These are phyloP conservation scores for Rhynchospora breviuscula DNA, from an alignment of 176 grass and related monocot genomes.

Conservation along the genomic window DNA sequence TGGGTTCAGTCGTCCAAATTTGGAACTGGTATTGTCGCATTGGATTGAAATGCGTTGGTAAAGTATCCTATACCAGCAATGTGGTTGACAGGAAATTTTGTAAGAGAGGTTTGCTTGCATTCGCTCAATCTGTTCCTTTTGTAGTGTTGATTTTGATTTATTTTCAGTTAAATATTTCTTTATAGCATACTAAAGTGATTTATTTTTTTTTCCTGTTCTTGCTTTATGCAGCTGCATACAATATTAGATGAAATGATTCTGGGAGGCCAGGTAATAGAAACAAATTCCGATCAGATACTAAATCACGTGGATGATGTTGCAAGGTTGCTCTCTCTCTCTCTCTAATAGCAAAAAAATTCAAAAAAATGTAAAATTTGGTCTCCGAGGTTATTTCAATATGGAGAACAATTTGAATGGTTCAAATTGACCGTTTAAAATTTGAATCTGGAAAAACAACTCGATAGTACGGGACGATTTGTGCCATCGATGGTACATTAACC, in stretches of 20 bases:
- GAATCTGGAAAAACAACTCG: too few relatives aligned
- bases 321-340: constrained; percentile 32
- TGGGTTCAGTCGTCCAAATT: neutral
- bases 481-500: too few relatives aligned
- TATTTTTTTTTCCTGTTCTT: constrained; percentile 9
- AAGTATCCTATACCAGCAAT: neutral
- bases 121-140: too few relatives aligned
- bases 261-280: constrained; percentile 84
- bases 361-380: too few relatives aligned
- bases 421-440: too few relatives aligned
- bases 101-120: too few relatives aligned
- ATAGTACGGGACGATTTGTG: too few relatives aligned
- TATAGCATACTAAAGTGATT: neutral
- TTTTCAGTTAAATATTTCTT: neutral
- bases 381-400: too few relatives aligned
- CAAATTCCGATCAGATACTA: constrained; percentile 69
- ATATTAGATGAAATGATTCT: constrained; percentile 97
- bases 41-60: neutral
- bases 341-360: too few relatives aligned
- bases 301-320: constrained; percentile 68
- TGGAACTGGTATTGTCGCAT: neutral
- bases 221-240: constrained; percentile 55
- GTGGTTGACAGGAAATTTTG: neutral
- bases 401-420: too few relatives aligned
- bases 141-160: neutral